Evolutionary conservation across 345 rosid species (phyloP), one percentile per base, ranked within the genome.

Genomic region (Gossypium australe): DNA sequence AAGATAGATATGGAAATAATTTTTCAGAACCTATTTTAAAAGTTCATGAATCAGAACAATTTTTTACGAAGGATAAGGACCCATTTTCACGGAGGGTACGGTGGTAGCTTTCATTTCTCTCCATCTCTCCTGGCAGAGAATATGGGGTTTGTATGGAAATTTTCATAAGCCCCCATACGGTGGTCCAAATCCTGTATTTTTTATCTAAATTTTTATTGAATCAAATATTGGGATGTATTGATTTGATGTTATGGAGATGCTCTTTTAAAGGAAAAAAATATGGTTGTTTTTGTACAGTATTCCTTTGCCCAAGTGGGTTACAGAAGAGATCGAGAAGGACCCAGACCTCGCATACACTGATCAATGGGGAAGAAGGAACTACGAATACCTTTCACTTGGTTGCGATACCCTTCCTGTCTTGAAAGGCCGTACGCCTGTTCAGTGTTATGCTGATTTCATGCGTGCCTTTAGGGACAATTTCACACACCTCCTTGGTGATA

Each of bases 291-390:
- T 49, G 27, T 29, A 20, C 88, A 95, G 98, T 74, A 90, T 95
- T 77, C 89, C 98, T 62, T 82, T 95, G 74, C 99, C 99, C 24
- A 80, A 84, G 73, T 95, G 99, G 99, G 98, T 79, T 45, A 78
- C 80, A 76, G 98, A 93, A 68, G 98, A 93, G 87, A 82, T 91
- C 10, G 84, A 89, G 7, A 85, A 80, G 20, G 96, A 95, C 47
- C 89, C 74, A 16, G 88, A 93, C 24, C 93, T 95, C 69, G 98
- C 93, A n/a, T 95, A 93, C 67, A 95, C 99, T 38, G 99, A 95
- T 81, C 99, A 95, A 67, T 95, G 99, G 99, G 97, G 97, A 57
- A 89, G 97, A 82, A 91, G 99, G 82, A 95, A 93, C 82, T 84
- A 86, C 49, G 99, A 95, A 79, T 90, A 91, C 65, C 3, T 93